Conservation (phyloP, 208 protist species). For the Trypanosomatidae sp. region DNA sequence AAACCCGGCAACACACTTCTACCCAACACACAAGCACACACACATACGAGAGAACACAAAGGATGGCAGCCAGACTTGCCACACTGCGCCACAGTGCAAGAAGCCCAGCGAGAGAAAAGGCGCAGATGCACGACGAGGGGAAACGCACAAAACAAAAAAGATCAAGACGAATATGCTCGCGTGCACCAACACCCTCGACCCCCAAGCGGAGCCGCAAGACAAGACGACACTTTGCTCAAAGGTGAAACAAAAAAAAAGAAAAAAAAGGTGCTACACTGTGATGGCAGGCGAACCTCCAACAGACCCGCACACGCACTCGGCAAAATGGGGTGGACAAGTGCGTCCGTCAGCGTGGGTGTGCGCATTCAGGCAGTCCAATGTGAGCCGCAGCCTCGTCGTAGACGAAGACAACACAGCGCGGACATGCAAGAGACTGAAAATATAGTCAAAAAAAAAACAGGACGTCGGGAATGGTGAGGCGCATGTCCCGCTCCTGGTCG, state of each 20-base stretch:
- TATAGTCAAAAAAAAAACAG: not conserved
- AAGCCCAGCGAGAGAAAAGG: not conserved
- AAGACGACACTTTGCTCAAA: not conserved
- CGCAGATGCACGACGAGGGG: not conserved
- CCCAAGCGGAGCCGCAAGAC: not conserved
- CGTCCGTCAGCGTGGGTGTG: not conserved
- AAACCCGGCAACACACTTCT: not conserved
- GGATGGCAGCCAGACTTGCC: not conserved
- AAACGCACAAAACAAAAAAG: not conserved
- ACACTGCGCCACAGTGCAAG: not conserved
- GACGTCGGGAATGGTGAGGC: not conserved
- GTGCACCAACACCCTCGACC: not conserved
- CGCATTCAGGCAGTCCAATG: not conserved
- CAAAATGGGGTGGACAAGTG: no score
- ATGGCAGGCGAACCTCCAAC: not conserved
- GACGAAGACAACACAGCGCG: not conserved
- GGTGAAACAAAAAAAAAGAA: not conserved
- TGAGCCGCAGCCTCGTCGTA: not conserved
- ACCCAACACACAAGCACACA: not conserved
- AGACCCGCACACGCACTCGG: not conserved
- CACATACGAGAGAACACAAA: conserved; percentile 3
- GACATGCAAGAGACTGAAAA: not conserved
- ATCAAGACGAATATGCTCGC: not conserved
- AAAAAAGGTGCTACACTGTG: not conserved
- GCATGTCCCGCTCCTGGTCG: not conserved